Base-by-base conservation (phyloP, 768 basidiomycete species). In the Strobilomyces confusus region DNA sequence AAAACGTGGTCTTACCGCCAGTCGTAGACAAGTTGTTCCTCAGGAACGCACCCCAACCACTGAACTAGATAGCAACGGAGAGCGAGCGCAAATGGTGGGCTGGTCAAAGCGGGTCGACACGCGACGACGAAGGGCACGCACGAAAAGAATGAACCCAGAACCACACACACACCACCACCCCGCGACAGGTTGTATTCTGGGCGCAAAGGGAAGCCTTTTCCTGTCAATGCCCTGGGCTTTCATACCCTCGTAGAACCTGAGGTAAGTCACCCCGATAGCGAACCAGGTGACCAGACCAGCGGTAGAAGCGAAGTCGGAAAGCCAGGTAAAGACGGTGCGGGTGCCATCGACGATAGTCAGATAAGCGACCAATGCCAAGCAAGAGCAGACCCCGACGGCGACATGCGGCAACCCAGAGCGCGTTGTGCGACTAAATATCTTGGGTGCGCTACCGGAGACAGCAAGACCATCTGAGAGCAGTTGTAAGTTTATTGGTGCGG, bases 371-470 rank as follows among this genome's bases (percentile, higher is more conserved):
- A 72, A 51, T 0, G 70, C 67, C 44, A 76, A 72, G 29, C 57
- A 51, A 1, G 67, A 54, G 53, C 64, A 71, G 26, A 67, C 9
- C 0, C 34, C 51, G 13, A 74, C 62, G 0, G 77, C 62, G 36
- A 78, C 69, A 60, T 75, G 76, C 2, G 82, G 83, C 1, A 83
- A 58, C 34, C 82, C 73, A 8, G 59, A 52, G 8, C 56, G 55
- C 13, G 66, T 29, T 29, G 29, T 29, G 6, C 29, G 29, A 29
- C 29, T 29, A 9, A 29, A 29, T 6, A 29, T 29, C 47, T 66
- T 73, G 2, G 84, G 84, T 0, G 83, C 81, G 49, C 80, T 76
- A 0, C 79, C 77, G 17, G 74, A 73, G 47, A 75, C 57, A 2
- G 83, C 77, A 14, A 85, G 75, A 58, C 79, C 78, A 57, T 84